Evolutionary conservation across 768 basidiomycete genomes (phyloP), one percentile per base, ranked within the genome.

Genomic region (Lactifluus rugatus): DNA sequence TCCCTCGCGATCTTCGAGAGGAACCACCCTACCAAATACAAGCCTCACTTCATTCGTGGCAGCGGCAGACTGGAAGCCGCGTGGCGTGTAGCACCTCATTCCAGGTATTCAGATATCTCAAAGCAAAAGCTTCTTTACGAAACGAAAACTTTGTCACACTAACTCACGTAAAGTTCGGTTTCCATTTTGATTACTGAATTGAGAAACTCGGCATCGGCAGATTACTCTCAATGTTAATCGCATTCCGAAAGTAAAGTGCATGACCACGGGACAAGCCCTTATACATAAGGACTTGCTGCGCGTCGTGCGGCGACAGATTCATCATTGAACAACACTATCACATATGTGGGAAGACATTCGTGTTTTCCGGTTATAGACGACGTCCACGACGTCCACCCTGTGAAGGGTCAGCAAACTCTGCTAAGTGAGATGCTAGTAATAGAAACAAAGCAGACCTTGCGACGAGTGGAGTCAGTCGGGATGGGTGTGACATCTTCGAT

Each of bases 381-480:
- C 93, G 89, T 90, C 93, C 93, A 77, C 93, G 92, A 67, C 93
- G 90, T 93, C 93, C 93, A 85, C 93, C 94, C 93, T 93, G 63
- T 13, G 58, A 55, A 23, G 28, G 41, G 51, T 61, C n/a, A 60
- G 41, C 50, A 52, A 14, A 28, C 31, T 19, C 3, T 11, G 10
- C 21, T 37, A 54, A 17, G 25, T 21, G 31, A 51, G 25, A 36
- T 52, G 7, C 32, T 28, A 46, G 25, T 36, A 36, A 31, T 11
- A 26, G 32, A 54, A 36, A 49, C 1, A 26, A 28, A 42, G 71
- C 76, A 63, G 60, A 92, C 91, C 89, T 99, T 99, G 75, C 94
- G 83, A 70, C 96, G 82, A 66, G 96, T 99, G 59, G 87, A 93
- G 73, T 99, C 96, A 48, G 94, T 94, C 52, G 96, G 96, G 60